Base-by-base conservation (phyloP, 1,139 yeast genomes). In the Pichia sp. region DNA sequence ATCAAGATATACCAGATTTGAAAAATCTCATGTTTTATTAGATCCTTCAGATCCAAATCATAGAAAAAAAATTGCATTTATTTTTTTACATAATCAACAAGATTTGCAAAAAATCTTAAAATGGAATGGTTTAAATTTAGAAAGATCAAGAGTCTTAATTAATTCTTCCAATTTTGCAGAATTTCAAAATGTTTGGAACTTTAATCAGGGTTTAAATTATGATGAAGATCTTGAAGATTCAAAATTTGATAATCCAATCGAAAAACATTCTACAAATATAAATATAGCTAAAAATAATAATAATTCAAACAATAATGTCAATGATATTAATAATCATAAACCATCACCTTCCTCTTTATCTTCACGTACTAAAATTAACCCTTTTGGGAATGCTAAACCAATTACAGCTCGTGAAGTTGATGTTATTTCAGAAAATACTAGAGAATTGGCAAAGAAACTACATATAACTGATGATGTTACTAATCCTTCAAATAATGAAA, bases 51-150 rank as follows among this genome's bases (percentile, higher is more conserved):
- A 47, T 22, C 30, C 51, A 2, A 38, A 39, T 8, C 52, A n/a
- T n/a, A n/a, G n/a, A n/a, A n/a, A 50, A 34, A 62, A 62, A 48
- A 55, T 64, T 41, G 63, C 63, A 1, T 56, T 60, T 40, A 54
- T 60, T 1, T 59, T 56, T 38, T 37, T 61, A n/a, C 40, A 40
- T 12, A 40, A 52, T 6, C 44, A 47, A 23, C 48, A 51, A 30
- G 64, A 59, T 12, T 37, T 61, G 33, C 59, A 58, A 35, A 62
- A 59, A 40, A 63, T 60, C 30, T 35, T 60, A 11, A 62, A 60
- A 47, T 62, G 66, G 66, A 56, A 43, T 30, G 62, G 58, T 30
- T 44, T 61, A 3, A 55, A 46, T 31, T 40, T 62, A 6, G 62
- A 60, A 33, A 46, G 65, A 30, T 35, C 49, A 26, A 55, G 56